A percentile compares a stretch with the other conserved stretches of the same genome.
phyloP scores from a whole-genome alignment of 2,329 filamentous ascomycete genomes.

The Phialophora chinensis region DNA sequence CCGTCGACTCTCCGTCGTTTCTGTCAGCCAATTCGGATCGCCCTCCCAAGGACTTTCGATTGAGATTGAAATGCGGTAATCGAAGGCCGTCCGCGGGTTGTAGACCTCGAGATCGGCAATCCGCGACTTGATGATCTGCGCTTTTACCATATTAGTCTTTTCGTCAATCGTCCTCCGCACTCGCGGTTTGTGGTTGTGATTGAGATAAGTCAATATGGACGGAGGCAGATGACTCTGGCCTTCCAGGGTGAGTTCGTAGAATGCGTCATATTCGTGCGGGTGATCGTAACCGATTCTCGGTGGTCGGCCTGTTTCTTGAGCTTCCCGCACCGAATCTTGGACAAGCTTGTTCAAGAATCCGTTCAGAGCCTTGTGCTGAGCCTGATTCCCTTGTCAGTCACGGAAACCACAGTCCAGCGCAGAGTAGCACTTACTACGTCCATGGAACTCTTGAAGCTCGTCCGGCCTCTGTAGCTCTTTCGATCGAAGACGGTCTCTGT shows the following conservation, averaged over 20 bases:
- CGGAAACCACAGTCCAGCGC: slow-evolving; percentile 3
- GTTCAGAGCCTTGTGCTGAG: slow-evolving; percentile 83
- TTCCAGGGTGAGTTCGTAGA: slow-evolving; percentile 73
- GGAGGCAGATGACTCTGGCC: slow-evolving; percentile 67
- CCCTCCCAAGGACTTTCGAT: slow-evolving; percentile 89
- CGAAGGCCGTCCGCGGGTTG: slow-evolving; percentile 76
- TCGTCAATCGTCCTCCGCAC: slow-evolving; percentile 70
- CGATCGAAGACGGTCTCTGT: slow-evolving; percentile 74
- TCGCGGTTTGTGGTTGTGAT: slow-evolving; percentile 64
- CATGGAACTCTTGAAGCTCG: slow-evolving; percentile 87
- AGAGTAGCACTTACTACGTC: slow-evolving; percentile 68
- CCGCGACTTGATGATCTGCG: slow-evolving; percentile 90
- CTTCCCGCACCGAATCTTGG: slow-evolving; percentile 48
- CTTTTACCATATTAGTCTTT: slow-evolving; percentile 70
- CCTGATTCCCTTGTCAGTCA: slow-evolving; percentile 53
- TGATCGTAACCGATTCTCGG: slow-evolving; percentile 80
- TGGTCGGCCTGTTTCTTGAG: slow-evolving; percentile 65
- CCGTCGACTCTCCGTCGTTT: slow-evolving; percentile 50
- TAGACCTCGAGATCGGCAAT: slow-evolving; percentile 86
- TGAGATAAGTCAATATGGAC: slow-evolving; percentile 66
- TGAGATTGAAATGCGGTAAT: slow-evolving; percentile 93
- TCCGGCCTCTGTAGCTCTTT: slow-evolving; percentile 54
- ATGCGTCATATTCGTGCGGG: slow-evolving; percentile 79
- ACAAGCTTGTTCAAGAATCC: slow-evolving; percentile 77
- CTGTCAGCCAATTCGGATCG: slow-evolving; percentile 60